These are phyloP conservation scores for Candida sojae DNA, from an alignment of 1,139 yeast genomes.

Conservation along the genomic window DNA sequence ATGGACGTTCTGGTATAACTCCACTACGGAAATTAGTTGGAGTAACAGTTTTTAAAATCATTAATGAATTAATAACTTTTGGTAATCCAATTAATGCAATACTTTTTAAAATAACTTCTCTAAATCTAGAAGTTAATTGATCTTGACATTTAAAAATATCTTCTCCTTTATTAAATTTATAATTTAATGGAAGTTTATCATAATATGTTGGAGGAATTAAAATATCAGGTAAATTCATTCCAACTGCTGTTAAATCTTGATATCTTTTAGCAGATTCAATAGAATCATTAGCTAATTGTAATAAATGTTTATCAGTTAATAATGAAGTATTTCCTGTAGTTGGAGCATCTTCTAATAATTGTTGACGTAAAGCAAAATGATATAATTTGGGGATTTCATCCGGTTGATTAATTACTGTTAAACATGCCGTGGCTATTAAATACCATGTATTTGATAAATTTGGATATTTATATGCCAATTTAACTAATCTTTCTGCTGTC, in stretches of 20 bases:
- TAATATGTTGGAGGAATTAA: constrained; percentile 43
- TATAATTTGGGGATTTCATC: constrained; percentile 75
- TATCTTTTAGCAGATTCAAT: constrained; percentile 41
- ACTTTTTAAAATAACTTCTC: constrained; percentile 78
- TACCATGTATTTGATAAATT: constrained; percentile 62
- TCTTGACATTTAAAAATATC: constrained; percentile 41
- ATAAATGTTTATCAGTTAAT: constrained; percentile 26
- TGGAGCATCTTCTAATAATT: constrained; percentile 33
- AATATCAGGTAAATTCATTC: constrained; percentile 47
- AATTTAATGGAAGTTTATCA: constrained; percentile 40
- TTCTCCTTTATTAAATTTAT: constrained; percentile 30
- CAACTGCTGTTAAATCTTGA: constrained; percentile 43
- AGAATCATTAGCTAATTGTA: constrained; percentile 36
- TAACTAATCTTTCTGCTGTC: constrained; percentile 63
- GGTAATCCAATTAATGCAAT: constrained; percentile 84
- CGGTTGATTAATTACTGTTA: constrained; percentile 81
- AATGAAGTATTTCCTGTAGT: constrained; percentile 11
- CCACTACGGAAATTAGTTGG: constrained; percentile 49
- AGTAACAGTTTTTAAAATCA: constrained; percentile 62
- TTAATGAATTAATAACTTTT: constrained; percentile 77
- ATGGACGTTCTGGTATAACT: constrained; percentile 30
- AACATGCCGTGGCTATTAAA: constrained; percentile 72
- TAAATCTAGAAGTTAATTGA: constrained; percentile 54
- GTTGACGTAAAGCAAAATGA: constrained; percentile 68
- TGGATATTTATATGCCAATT: constrained; percentile 56